Evolutionary conservation across 1,284 basidiomycete genomes (phyloP).

Genomic region (Sutorius eximius): DNA sequence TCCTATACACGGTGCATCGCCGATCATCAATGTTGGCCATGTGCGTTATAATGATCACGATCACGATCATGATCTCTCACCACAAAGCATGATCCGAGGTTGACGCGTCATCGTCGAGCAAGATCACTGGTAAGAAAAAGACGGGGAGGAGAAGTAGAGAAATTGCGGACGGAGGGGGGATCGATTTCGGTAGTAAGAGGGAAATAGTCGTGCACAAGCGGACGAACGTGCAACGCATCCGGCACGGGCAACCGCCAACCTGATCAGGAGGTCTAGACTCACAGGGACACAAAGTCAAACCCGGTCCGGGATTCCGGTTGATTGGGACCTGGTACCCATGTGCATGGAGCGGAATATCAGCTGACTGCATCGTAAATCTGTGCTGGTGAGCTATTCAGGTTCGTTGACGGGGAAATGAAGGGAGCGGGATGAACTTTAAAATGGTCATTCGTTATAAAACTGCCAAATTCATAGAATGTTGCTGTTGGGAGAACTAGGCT

Average conservation of each 20-base stretch:
- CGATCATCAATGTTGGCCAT: neutral
- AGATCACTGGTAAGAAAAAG: neutral
- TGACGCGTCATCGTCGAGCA: neutral
- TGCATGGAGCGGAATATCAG: neutral
- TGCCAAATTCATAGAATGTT: neutral
- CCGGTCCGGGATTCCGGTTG: neutral
- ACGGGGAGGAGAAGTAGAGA: neutral
- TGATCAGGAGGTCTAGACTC: neutral
- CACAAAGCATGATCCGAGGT: constrained; percentile 30
- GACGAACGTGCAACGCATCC: neutral
- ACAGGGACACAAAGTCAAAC: too few relatives aligned
- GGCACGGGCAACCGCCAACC: neutral
- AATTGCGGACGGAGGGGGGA: neutral
- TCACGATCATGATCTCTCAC: constrained; percentile 13
- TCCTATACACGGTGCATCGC: constrained; percentile 40
- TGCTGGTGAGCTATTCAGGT: neutral
- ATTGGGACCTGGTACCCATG: neutral
- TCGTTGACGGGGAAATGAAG: neutral
- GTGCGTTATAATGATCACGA: neutral
- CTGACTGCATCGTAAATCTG: neutral
- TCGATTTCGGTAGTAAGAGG: neutral
- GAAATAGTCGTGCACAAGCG: neutral
- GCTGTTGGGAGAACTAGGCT: too few relatives aligned
- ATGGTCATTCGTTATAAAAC: neutral
- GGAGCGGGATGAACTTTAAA: too few relatives aligned